Conservation (phyloP, 768 basidiomycete genomes). For the Boletus reticuloceps region DNA sequence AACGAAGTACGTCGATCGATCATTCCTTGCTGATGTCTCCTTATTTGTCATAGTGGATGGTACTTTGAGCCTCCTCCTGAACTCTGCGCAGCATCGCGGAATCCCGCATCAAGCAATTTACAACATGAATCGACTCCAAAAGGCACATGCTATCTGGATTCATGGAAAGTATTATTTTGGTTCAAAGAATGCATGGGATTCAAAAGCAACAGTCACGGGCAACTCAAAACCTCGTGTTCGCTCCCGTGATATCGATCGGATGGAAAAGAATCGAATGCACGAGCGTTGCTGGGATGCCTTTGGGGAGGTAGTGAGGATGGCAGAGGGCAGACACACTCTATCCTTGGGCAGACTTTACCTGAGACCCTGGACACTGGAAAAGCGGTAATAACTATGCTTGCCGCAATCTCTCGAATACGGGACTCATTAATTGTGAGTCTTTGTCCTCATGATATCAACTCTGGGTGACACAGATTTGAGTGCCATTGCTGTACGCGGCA, state of each 20-base stretch:
- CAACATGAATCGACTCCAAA: conserved; percentile 43
- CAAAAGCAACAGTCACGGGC: conserved; percentile 31
- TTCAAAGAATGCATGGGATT: conserved; percentile 37
- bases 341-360: conserved; percentile 46
- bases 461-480: neutral
- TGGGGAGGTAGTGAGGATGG: conserved; percentile 54
- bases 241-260: conserved; percentile 17
- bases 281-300: conserved; percentile 45
- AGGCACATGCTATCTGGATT: conserved; percentile 24
- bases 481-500: neutral
- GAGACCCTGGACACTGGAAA: conserved; percentile 25
- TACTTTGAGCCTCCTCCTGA: conserved; percentile 60
- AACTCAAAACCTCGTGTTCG: conserved; percentile 13
- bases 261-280: conserved; percentile 30
- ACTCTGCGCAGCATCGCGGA: conserved; percentile 61
- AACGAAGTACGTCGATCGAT: conserved; percentile 42
- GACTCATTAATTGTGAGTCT: conserved; percentile 5
- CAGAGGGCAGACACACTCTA: conserved; percentile 52
- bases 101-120: conserved; percentile 56
- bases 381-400: neutral
- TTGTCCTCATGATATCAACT: neutral
- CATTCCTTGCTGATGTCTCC: neutral
- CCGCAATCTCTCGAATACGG: too few relatives aligned
- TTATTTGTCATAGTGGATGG: conserved; percentile 55
- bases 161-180: conserved; percentile 19